phyloP scores from a whole-genome alignment of 768 basidiomycete genomes.

The Boletus patriciae region DNA sequence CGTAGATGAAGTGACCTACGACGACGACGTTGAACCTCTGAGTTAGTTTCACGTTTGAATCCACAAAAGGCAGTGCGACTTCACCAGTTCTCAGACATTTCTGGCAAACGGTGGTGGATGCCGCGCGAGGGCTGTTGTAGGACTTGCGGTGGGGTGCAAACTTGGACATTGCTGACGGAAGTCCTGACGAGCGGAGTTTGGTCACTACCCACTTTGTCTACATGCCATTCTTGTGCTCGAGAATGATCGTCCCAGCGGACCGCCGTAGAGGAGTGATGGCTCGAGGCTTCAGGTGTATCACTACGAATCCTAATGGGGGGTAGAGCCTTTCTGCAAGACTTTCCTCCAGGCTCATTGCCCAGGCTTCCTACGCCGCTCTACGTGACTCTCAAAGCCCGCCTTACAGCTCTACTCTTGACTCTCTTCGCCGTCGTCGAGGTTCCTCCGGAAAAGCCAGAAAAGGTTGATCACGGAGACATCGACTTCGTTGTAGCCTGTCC shows the following conservation, averaged over 20 bases:
- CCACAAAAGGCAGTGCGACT: neutral
- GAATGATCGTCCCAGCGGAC: conserved; percentile 18
- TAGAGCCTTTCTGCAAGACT: conserved; percentile 55
- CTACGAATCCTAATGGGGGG: conserved; percentile 55
- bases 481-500: conserved; percentile 65
- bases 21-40: neutral
- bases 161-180: conserved; percentile 59
- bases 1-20: conserved; percentile 85
- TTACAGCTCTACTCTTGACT: conserved; percentile 41
- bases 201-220: neutral
- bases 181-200: conserved; percentile 13
- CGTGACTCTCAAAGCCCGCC: conserved; percentile 45
- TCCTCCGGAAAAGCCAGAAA: conserved; percentile 65
- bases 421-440: conserved; percentile 54
- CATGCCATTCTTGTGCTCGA: conserved; percentile 10
- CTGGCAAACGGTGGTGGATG: conserved; percentile 72
- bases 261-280: conserved; percentile 3
- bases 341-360: conserved; percentile 52
- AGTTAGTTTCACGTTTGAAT: conserved; percentile 4
- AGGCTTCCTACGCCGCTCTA: conserved; percentile 62
- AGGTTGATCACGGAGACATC: conserved; percentile 65
- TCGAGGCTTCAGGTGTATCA: neutral
- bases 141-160: conserved; percentile 72
- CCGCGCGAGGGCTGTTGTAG: conserved; percentile 61
- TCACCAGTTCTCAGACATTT: conserved; percentile 74